Evolutionary conservation across 2,329 filamentous ascomycete genomes (phyloP), one percentile per base, ranked within the genome.

Genomic region (Epichloe bromicola): DNA sequence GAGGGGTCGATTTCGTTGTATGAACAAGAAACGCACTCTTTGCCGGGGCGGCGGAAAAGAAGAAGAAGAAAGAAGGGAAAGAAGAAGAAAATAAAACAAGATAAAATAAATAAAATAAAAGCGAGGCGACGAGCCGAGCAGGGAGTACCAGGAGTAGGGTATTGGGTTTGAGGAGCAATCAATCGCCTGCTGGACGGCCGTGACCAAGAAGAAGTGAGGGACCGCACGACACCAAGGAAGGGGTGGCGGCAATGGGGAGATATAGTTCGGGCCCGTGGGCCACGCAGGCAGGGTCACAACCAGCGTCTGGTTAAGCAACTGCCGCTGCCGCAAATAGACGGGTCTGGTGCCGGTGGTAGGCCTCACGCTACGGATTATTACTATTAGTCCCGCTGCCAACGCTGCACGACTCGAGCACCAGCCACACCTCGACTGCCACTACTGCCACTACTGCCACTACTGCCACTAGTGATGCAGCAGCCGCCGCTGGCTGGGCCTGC

Each of bases 161-260:
- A 15, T 44, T 53, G 50, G 23, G 41, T 48, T 51, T 50, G 47
- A 33, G 48, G 43, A 19, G 38, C 6, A 33, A 74, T 74, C 6
- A 33, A 74, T 74, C 74, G 72, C 74, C 78, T 80, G 73, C 78
- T 77, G 60, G 71, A 72, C 72, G 73, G 70, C 74, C 73, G 71
- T 69, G 71, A 73, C 71, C 73, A 67, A 71, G 58, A 73, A 75
- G 72, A 76, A 76, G 73, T 73, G 71, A 65, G 62, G 63, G 53
- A 63, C 58, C 57, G 59, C 60, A 63, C 64, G 67, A 67, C 26
- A 30, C 26, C 26, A 30, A 30, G 8, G 70, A 6, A 19, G 19
- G 23, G 23, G 71, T 71, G 72, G 70, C 70, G 72, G 72, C 48
- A 52, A 50, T 49, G 51, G 47, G 36, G 48, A 46, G 20, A 46